phyloP scores from a whole-genome alignment of 805 yeast genomes.

The Kazachstania viticola region DNA sequence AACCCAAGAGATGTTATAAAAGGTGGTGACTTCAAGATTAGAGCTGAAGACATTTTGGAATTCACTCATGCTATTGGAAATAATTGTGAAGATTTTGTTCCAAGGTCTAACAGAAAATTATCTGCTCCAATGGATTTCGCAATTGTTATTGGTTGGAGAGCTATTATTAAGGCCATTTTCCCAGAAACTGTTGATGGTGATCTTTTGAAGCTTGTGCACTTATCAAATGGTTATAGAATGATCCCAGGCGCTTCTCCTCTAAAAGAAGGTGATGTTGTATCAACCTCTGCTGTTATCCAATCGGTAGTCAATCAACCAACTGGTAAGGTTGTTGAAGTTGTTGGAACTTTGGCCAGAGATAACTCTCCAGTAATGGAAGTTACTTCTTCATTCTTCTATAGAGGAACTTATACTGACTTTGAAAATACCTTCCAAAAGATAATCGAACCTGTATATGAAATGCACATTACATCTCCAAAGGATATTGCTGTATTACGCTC shows the following conservation, averaged over 20 bases:
- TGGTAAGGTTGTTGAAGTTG: conserved; percentile 93
- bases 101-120: conserved; percentile 71
- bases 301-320: conserved; percentile 84
- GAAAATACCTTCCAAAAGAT: conserved; percentile 86
- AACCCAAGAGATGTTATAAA: conserved; percentile 69
- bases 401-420: conserved; percentile 82
- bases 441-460: conserved; percentile 77
- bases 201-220: conserved; percentile 81
- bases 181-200: conserved; percentile 95
- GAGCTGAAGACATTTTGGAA: conserved; percentile 71
- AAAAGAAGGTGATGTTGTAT: conserved; percentile 75
- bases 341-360: conserved; percentile 74
- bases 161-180: conserved; percentile 96
- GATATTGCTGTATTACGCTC: conserved; percentile 89
- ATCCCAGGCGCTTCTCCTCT: conserved; percentile 83
- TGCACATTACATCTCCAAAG: conserved; percentile 59
- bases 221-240: conserved; percentile 91
- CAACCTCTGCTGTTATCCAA: conserved; percentile 72
- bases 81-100: conserved; percentile 90
- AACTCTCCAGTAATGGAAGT: conserved; percentile 83
- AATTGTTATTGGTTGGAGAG: conserved; percentile 96
- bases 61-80: conserved; percentile 96
- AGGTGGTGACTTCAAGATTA: conserved; percentile 50
- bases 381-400: conserved; percentile 87
- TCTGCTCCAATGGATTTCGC: conserved; percentile 99